Base-by-base conservation (phyloP, 331 rosid species). In the Quercus lobata region DNA sequence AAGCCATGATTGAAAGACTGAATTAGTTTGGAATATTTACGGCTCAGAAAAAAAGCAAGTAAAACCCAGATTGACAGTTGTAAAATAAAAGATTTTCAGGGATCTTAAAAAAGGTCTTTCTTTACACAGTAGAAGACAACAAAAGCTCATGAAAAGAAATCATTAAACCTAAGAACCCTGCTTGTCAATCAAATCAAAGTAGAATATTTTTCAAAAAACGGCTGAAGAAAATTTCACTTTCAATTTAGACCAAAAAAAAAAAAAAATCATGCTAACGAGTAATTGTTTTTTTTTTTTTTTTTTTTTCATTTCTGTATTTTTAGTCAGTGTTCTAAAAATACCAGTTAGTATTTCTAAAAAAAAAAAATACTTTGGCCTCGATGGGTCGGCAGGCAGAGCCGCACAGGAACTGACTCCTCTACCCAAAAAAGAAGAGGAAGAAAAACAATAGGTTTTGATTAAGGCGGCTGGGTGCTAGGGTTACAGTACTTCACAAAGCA, bases 381-480 rank as follows among this genome's bases (percentile, higher is more conserved):
- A 78, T 63, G 77, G 79, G 72, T 78, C 52, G 2, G 76, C 29
- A 66, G 72, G 87, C 81, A 85, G 79, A 29, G 3, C 10, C 82
- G 46, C 46, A 41, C 46, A 41, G 3, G 46, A 0, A 41, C 87
- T 82, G 91, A 87, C 86, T 75, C 54, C 79, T 83, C 78, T 82
- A 82, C 63, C 7, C 71, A 77, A 85, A 84, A 37, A 70, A 76
- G 58, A 10, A 32, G 66, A 22, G 24, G 24, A 73, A 87, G 87
- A 41, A 41, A 41, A 41, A 2, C 46, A 8, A 8, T 41, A 41
- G 85, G 77, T 66, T 49, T 79, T 72, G 76, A 76, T 77, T 55
- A 83, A 71, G 93, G 93, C 92, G 98, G 98, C 97, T 91, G 85
- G 11, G 56, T 30, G 57, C 84, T 86, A 89, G 90, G 89, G 90